Evolutionary conservation across 352 stramenopile genomes (phyloP).

Genomic region (Pythium myriotylum): DNA sequence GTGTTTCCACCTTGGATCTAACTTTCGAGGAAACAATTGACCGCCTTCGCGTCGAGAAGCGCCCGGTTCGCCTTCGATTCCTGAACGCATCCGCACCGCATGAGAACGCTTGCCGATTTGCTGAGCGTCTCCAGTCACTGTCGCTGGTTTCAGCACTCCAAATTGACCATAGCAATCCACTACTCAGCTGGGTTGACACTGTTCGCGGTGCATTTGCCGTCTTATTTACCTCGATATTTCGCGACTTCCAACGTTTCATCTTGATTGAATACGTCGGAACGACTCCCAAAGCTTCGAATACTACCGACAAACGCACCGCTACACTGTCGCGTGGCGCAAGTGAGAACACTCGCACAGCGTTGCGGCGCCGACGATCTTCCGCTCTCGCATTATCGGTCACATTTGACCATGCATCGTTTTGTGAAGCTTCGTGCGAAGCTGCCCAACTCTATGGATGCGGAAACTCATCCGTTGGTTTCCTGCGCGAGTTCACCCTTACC

Average conservation of each 20-base stretch:
- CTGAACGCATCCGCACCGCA: slow-evolving; percentile 51
- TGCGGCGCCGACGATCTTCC: slow-evolving; percentile 43
- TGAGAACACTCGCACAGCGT: slow-evolving; percentile 8
- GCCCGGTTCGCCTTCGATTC: slow-evolving; percentile 68
- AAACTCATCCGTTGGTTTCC: slow-evolving; percentile 31
- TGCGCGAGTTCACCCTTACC: slow-evolving; percentile 59
- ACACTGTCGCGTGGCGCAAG: slow-evolving; percentile 6
- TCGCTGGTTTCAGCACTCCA: slow-evolving; percentile 56
- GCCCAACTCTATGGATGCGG: not conserved
- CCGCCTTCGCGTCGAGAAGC: slow-evolving; percentile 42
- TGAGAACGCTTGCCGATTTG: slow-evolving; percentile 61
- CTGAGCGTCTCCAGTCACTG: slow-evolving; percentile 53
- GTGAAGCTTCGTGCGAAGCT: slow-evolving; percentile 19
- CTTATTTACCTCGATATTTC: slow-evolving; percentile 70
- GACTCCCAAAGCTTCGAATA: slow-evolving; percentile 1
- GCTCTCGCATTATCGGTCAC: slow-evolving; percentile 51
- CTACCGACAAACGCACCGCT: not conserved
- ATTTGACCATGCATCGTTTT: slow-evolving; percentile 56
- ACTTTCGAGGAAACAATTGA: slow-evolving; percentile 72
- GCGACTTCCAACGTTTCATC: slow-evolving; percentile 55
- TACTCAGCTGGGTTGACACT: slow-evolving; percentile 62
- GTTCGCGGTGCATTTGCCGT: slow-evolving; percentile 60
- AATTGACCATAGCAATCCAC: slow-evolving; percentile 42
- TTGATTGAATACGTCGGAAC: slow-evolving; percentile 37
- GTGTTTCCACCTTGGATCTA: slow-evolving; percentile 57